These are phyloP conservation scores for Mycena epipterygia DNA, from an alignment of 768 basidiomycete species.

Conservation along the genomic window DNA sequence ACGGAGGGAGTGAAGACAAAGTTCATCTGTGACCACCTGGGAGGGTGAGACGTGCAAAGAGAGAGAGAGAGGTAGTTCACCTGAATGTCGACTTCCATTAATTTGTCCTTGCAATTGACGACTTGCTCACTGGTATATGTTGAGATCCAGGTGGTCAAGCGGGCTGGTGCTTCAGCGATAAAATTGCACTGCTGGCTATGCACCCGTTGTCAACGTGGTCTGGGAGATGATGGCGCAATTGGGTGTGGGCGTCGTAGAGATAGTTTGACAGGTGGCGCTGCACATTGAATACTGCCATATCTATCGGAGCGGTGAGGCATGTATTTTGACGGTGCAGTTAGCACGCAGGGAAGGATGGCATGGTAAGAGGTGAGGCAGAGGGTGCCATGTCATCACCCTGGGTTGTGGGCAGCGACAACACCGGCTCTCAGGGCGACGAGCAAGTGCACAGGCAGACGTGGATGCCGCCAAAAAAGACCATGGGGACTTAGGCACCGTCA, in stretches of 20 bases:
- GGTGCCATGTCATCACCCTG: too few relatives aligned
- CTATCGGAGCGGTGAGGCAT: constrained; percentile 54
- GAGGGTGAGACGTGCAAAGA: background rate
- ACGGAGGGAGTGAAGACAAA: constrained; percentile 95
- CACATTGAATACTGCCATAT: constrained; percentile 99
- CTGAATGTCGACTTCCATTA: constrained; percentile 99
- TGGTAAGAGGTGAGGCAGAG: too few relatives aligned
- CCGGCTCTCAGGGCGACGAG: too few relatives aligned
- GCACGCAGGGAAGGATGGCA: too few relatives aligned
- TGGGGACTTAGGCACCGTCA: too few relatives aligned
- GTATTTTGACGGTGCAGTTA: too few relatives aligned
- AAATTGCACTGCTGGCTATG: constrained; percentile 74
- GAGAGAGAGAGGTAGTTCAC: constrained; percentile 52
- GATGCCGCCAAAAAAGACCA: too few relatives aligned
- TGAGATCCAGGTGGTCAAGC: constrained; percentile 95
- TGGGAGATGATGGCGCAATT: constrained; percentile 93
- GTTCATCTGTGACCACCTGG: constrained; percentile 98
- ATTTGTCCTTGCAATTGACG: constrained; percentile 97
- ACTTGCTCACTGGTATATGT: constrained; percentile 97
- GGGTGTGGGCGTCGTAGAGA: constrained; percentile 94
- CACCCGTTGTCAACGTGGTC: constrained; percentile 90
- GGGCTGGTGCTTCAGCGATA: constrained; percentile 97
- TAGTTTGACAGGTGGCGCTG: constrained; percentile 95
- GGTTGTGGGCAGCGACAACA: too few relatives aligned
- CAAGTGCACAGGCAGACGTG: too few relatives aligned